A percentile compares a stretch with the other conserved stretches of the same genome.
Evolutionary conservation across 2,329 filamentous ascomycete species (phyloP).

Genomic region (Biscogniauxia mediterranea): DNA sequence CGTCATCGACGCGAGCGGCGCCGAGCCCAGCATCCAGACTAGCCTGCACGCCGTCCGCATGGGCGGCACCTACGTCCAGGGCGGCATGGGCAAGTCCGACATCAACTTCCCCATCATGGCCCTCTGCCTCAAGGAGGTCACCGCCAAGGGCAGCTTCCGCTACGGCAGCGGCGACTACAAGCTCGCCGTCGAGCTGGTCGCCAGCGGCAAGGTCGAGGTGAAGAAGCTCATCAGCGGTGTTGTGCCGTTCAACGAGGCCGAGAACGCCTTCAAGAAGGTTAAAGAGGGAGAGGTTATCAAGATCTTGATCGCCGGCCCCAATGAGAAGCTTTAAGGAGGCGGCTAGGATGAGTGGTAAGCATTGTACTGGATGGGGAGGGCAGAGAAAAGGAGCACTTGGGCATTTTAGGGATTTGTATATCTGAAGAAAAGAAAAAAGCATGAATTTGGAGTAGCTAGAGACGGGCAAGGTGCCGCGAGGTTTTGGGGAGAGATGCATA

Average conservation of each 20-base stretch:
- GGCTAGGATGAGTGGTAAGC: too few relatives aligned
- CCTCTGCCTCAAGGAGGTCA: conserved; percentile 86
- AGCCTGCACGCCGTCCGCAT: conserved; percentile 67
- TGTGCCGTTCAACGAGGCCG: conserved; percentile 78
- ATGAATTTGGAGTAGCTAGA: not conserved
- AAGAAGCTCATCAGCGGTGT: conserved; percentile 78
- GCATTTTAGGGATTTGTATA: not conserved
- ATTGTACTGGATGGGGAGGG: too few relatives aligned
- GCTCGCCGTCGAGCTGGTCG: conserved; percentile 75
- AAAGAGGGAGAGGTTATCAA: conserved; percentile 78
- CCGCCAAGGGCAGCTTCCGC: conserved; percentile 81
- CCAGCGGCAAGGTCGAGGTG: conserved; percentile 69
- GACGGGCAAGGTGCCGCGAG: not conserved
- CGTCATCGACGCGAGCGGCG: conserved; percentile 78
- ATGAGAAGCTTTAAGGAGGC: conserved; percentile 48
- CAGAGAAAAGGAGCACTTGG: not conserved
- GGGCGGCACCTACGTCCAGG: conserved; percentile 79
- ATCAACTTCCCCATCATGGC: conserved; percentile 92
- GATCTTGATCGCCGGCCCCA: conserved; percentile 65
- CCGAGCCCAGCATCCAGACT: conserved; percentile 74
- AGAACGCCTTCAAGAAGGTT: conserved; percentile 83
- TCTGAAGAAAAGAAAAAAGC: not conserved
- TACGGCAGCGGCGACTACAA: conserved; percentile 88
- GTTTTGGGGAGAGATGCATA: not conserved
- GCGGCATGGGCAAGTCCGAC: conserved; percentile 84